phyloP scores from a whole-genome alignment of 208 protist species.

The Trypanosoma congolense region DNA sequence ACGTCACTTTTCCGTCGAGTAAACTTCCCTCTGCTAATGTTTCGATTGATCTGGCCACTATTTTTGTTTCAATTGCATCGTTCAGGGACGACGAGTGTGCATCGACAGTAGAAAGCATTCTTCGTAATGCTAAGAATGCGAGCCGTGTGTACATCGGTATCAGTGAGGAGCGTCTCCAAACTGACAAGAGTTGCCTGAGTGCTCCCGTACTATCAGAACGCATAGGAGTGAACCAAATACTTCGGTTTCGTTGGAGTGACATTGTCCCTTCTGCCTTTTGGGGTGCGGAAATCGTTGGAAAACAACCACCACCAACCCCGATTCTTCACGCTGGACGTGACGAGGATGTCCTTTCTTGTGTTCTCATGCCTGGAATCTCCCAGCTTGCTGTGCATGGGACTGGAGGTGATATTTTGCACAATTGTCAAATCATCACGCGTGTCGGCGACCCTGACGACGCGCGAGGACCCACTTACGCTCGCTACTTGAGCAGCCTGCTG shows the following conservation, averaged over 20 bases:
- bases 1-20: background rate
- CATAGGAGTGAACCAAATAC: slow-evolving; percentile 3
- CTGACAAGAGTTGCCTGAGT: slow-evolving; percentile 29
- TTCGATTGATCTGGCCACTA: slow-evolving; percentile 42
- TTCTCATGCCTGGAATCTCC: slow-evolving; percentile 18
- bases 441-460: slow-evolving; percentile 31
- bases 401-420: slow-evolving; percentile 11
- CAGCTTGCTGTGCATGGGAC: slow-evolving; percentile 15
- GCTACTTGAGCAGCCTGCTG: slow-evolving; percentile 75
- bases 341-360: slow-evolving; percentile 9
- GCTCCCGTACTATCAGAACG: background rate
- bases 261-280: slow-evolving; percentile 16
- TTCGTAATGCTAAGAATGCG: slow-evolving; percentile 35
- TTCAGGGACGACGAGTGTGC: slow-evolving; percentile 85
- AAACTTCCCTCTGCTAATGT: slow-evolving; percentile 3
- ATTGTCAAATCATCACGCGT: slow-evolving; percentile 58
- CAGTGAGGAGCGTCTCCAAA: slow-evolving; percentile 55
- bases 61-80: slow-evolving; percentile 87
- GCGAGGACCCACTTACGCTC: slow-evolving; percentile 73
- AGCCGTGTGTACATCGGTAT: slow-evolving; percentile 80
- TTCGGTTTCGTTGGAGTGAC: slow-evolving; percentile 17
- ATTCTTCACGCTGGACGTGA: slow-evolving; percentile 22
- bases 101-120: slow-evolving; percentile 76
- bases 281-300: background rate
- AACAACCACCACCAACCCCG: slow-evolving; percentile 1